Conservation (phyloP, 73 alveolate species). For the Blepharisma stoltei region DNA sequence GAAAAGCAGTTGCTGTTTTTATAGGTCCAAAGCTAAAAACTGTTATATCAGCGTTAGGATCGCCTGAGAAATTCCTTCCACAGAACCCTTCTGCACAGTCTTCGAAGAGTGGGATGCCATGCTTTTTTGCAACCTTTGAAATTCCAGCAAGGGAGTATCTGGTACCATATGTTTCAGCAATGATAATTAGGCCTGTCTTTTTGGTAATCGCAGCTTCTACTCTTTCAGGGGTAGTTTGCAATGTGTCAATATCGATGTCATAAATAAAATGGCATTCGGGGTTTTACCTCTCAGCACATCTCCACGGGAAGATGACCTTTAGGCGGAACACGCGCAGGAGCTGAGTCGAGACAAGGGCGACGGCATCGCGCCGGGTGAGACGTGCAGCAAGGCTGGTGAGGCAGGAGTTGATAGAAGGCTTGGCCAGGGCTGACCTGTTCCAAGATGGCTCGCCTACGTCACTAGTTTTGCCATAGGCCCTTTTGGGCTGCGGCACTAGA, state of each 20-base stretch:
- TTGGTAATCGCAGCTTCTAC: slow-evolving; percentile 42
- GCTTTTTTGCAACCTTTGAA: slow-evolving; percentile 47
- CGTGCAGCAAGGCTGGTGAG: no score
- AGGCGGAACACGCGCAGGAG: no score
- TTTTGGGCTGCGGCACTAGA: no score
- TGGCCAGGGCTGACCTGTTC: no score
- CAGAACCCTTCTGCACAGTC: slow-evolving; percentile 68
- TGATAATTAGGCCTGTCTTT: slow-evolving; percentile 57
- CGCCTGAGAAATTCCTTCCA: slow-evolving; percentile 60
- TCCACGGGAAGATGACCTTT: no score
- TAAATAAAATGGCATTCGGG: no score
- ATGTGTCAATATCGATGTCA: slow-evolving; percentile 61
- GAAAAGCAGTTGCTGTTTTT: slow-evolving; percentile 62
- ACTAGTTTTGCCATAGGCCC: no score
- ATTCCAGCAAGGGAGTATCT: slow-evolving; percentile 54
- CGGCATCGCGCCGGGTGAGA: no score
- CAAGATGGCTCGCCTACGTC: no score
- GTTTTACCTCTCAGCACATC: no score
- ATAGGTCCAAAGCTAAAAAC: slow-evolving; percentile 81
- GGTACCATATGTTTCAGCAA: slow-evolving; percentile 67
- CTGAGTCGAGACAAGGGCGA: no score
- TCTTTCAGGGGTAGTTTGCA: slow-evolving; percentile 52
- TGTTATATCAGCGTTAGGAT: slow-evolving; percentile 55
- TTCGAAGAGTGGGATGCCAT: slow-evolving; percentile 64
- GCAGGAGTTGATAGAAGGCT: no score